Base-by-base conservation (phyloP, 2,329 filamentous ascomycete genomes). In the Coniochaeta prunicola region DNA sequence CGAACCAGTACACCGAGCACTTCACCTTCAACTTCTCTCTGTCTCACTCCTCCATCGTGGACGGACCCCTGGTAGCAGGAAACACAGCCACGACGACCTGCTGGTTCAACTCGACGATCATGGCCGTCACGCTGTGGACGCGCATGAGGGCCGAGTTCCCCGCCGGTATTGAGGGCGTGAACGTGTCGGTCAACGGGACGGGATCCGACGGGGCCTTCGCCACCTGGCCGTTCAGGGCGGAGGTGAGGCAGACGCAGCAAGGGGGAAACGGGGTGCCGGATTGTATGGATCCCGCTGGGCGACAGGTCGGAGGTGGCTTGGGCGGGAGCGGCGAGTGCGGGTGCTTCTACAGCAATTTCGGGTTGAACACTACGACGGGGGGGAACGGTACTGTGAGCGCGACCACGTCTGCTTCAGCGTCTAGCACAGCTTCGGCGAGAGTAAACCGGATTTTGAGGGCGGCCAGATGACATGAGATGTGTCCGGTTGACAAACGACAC, bases 101-200 rank as follows among this genome's bases (percentile, higher is more conserved):
- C 71, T 81, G 76, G 60, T 90, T 81, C 71, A 78, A 80, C 58
- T 69, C 74, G 31, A 87, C 84, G 0, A 74, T 71, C 1, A 76
- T 89, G 62, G 72, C 78, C 28, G 86, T 78, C 0, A 81, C 77
- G 3, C 70, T 90, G 1, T 89, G 87, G 73, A 87, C 84, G n/a
- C 69, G 74, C 1, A 66, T 70, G 2, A 66, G 65, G 1, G 69
- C 67, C 2, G 66, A 67, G 28, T 71, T 68, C 45, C 69, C 72
- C 61, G 56, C 66, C 59, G 61, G 45, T 38, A 61, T 60, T 53
- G 58, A 60, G 9, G 60, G 57, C 15, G 63, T 69, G 56, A 30
- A 60, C 17, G 60, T 40, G 53, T 66, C 36, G 57, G 63, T 38
- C 50, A 65, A 40, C 58, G 58, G 33, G 40, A 61, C 31, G 42